Percentiles rank a stretch among this genome's conserved stretches.
Evolutionary conservation across 495 filamentous ascomycete genomes (phyloP).

Genomic region (Penicillium salamii): DNA sequence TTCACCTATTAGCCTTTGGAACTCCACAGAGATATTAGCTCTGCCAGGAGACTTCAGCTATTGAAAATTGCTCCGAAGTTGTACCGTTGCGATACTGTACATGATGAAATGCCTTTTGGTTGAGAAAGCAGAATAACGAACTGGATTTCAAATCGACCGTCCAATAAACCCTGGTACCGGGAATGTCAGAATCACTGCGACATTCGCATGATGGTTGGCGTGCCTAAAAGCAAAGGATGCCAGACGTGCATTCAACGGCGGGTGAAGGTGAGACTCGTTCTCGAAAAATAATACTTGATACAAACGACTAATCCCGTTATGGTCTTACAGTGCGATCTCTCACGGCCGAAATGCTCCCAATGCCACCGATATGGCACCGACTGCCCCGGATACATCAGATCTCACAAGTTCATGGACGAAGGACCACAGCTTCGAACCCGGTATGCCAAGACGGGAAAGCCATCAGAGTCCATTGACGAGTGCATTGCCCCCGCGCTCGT

Average conservation of each 20-base stretch:
- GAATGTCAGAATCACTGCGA: neutral
- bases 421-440: conserved; percentile 17
- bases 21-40: too few species aligned
- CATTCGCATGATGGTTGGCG: conserved; percentile 34
- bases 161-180: neutral
- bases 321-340: conserved; percentile 23
- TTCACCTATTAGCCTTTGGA: too few species aligned
- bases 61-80: too few species aligned
- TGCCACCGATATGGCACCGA: conserved; percentile 24
- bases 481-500: conserved; percentile 19
- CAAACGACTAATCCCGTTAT: neutral
- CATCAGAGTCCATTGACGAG: conserved; percentile 19
- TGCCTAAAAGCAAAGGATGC: conserved; percentile 42
- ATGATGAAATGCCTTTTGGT: neutral
- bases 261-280: conserved; percentile 19
- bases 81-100: too few species aligned
- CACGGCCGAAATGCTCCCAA: conserved; percentile 26
- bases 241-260: conserved; percentile 31
- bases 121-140: neutral
- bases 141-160: neutral
- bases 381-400: conserved; percentile 28
- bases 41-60: too few species aligned
- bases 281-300: neutral
- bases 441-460: conserved; percentile 5
- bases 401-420: conserved; percentile 27